Percentiles rank a stretch among this genome's conserved stretches.
Conservation (phyloP, 2,329 filamentous ascomycete species). For the Corinectria fuckeliana region DNA sequence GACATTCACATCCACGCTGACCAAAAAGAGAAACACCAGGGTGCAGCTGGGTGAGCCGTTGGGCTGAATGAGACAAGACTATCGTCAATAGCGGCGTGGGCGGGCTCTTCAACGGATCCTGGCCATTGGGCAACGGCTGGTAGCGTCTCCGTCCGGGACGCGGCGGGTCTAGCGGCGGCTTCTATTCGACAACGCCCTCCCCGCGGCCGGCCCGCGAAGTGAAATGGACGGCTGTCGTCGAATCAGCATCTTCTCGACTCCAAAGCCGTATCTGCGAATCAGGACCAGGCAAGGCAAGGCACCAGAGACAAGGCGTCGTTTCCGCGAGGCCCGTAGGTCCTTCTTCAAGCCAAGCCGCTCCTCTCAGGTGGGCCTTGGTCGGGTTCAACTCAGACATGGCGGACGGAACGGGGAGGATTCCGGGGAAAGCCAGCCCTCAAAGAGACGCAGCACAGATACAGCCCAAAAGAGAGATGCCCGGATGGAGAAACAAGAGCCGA, state of each 20-base stretch:
- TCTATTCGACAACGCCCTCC: constrained; percentile 11
- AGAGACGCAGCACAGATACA: neutral
- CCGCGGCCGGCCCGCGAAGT: constrained; percentile 14
- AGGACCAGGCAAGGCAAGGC: neutral
- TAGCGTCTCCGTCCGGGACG: constrained; percentile 15
- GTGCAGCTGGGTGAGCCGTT: constrained; percentile 13
- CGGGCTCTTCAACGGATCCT: neutral
- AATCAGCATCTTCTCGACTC: constrained; percentile 5
- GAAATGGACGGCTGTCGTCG: constrained; percentile 1
- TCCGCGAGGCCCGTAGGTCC: neutral
- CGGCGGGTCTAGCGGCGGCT: constrained; percentile 10
- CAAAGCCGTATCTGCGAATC: constrained; percentile 7
- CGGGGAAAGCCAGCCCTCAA: neutral
- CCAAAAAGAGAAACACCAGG: neutral
- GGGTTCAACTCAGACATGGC: neutral
- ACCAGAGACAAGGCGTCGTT: constrained; percentile 1
- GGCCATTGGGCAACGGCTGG: neutral
- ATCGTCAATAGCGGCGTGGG: constrained; percentile 12
- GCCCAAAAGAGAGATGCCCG: neutral
- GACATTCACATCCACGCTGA: neutral
- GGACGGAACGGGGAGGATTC: neutral
- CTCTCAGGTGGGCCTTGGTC: neutral
- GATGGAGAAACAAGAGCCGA: neutral
- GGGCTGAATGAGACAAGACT: constrained; percentile 16
- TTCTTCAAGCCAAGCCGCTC: neutral